phyloP scores from a whole-genome alignment of 805 yeast species.

The Barnettozyma wickerhamii region DNA sequence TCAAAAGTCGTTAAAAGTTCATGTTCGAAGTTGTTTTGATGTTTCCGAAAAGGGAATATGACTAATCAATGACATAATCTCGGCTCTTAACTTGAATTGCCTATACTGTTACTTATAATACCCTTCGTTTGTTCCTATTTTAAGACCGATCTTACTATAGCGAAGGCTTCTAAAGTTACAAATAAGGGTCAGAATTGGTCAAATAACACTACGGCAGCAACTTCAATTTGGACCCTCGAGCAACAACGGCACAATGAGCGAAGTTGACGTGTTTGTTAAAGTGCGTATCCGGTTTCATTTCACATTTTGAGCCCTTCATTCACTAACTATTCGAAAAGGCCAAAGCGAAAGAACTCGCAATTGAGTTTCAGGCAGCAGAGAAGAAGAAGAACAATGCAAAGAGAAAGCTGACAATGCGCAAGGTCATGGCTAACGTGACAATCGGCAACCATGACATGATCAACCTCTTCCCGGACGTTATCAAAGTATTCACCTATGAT shows the following conservation, averaged over 20 bases:
- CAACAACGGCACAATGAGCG: slow-evolving; percentile 19
- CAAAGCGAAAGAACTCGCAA: slow-evolving; percentile 28
- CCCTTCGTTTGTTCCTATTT: too few relatives aligned
- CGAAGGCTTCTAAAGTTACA: neutral
- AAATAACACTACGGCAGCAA: too few relatives aligned
- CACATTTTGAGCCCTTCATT: too few relatives aligned
- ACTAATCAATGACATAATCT: too few relatives aligned
- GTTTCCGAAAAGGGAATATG: neutral
- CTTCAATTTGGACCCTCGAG: too few relatives aligned
- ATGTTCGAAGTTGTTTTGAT: neutral
- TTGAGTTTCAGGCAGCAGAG: slow-evolving; percentile 30
- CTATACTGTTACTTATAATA: too few relatives aligned
- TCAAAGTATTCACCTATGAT: slow-evolving; percentile 45
- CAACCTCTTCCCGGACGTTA: slow-evolving; percentile 58
- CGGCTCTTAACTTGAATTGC: too few relatives aligned
- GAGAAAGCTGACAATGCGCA: slow-evolving; percentile 52
- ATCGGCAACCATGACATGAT: slow-evolving; percentile 78
- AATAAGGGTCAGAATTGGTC: too few relatives aligned
- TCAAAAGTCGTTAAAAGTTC: neutral
- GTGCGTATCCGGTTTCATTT: slow-evolving; percentile 15
- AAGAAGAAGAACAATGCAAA: slow-evolving; percentile 36
- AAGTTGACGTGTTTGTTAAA: slow-evolving; percentile 19
- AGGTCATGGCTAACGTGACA: slow-evolving; percentile 78
- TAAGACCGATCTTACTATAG: too few relatives aligned
- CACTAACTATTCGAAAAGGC: slow-evolving; percentile 10